Evolutionary conservation across 768 basidiomycete species (phyloP), one percentile per base, ranked within the genome.

Genomic region (Leccinum barrowsii): DNA sequence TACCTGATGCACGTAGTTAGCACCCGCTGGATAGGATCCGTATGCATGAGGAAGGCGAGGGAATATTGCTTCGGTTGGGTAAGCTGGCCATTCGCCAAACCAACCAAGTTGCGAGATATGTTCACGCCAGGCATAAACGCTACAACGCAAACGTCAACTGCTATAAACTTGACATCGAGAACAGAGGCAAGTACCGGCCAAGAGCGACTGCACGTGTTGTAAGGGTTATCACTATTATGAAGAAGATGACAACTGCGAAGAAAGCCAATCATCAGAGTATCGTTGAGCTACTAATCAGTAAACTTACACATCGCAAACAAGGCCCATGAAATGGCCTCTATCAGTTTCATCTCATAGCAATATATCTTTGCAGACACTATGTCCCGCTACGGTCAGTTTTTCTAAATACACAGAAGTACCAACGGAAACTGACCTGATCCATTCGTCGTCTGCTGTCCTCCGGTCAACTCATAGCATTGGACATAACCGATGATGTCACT

Each of bases 301-400:
- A 46, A 70, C 80, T 32, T 44, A 82, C 81, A 77, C 50, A 80
- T 63, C 57, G 77, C 76, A 66, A 91, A 92, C 53, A 83, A 73
- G 67, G 82, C 77, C 90, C 90, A 92, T 0, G 90, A 90, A 68
- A 92, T 82, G 2, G 87, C 89, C 63, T 90, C 82, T 34, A 90
- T 78, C 49, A 85, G 85, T 71, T 87, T 89, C 86, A 91, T 88
- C 67, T 90, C 82, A 69, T 89, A 87, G 69, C 90, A 92, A 63
- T 80, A 91, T 26, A 74, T 69, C 63, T 76, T 75, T 7, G 73
- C 72, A 52, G 81, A 80, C 56, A 82, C 90, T 91, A 54, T 7
- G n/a, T 40, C 46, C 55, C n/a, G 10, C 48, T 28, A 52, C 5
- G 30, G 50, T 63, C 60, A 59, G 58, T 47, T 30, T 51, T 13